A percentile compares a stretch with the other conserved stretches of the same genome.
Conservation (phyloP, 768 basidiomycete genomes). For the Tulasnella calospora region DNA sequence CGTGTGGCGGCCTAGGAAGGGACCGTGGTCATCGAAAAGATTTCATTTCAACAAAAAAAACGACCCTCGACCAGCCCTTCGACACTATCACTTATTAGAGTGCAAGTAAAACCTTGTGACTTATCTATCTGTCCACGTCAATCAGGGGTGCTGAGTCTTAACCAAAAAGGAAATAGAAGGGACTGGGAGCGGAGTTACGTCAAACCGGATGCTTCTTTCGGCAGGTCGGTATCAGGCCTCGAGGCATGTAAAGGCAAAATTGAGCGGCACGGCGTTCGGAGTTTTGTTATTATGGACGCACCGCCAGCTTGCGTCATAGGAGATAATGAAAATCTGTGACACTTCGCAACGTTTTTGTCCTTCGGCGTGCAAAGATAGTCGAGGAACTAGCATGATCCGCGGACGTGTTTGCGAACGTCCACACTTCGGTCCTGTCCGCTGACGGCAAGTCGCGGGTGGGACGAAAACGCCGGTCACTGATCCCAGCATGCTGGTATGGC, state of each 20-base stretch:
- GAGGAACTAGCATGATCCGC: not conserved
- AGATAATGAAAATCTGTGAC: not conserved
- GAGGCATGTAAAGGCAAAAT: conserved; percentile 12
- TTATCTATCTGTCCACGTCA: not conserved
- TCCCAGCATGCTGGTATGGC: not conserved
- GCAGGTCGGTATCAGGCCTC: conserved; percentile 7
- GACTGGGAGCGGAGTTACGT: not conserved
- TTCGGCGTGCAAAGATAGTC: not conserved
- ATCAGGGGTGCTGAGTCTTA: not conserved
- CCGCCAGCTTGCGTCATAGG: conserved; percentile 3
- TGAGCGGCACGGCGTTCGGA: not conserved
- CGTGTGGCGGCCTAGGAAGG: not conserved
- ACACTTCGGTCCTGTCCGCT: not conserved
- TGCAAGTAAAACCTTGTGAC: conserved; percentile 4
- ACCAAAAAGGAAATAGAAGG: not conserved
- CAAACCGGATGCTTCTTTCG: not conserved
- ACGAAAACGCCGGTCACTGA: not conserved
- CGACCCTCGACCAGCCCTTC: not conserved
- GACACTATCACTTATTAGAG: not conserved
- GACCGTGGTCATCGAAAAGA: not conserved
- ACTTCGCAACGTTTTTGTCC: not conserved
- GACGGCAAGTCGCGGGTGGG: not conserved
- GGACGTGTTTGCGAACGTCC: not conserved
- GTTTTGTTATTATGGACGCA: not conserved
- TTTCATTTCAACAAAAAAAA: not conserved